Base-by-base conservation (phyloP, 2,329 filamentous ascomycete genomes). In the Beauveria rudraprayagi region DNA sequence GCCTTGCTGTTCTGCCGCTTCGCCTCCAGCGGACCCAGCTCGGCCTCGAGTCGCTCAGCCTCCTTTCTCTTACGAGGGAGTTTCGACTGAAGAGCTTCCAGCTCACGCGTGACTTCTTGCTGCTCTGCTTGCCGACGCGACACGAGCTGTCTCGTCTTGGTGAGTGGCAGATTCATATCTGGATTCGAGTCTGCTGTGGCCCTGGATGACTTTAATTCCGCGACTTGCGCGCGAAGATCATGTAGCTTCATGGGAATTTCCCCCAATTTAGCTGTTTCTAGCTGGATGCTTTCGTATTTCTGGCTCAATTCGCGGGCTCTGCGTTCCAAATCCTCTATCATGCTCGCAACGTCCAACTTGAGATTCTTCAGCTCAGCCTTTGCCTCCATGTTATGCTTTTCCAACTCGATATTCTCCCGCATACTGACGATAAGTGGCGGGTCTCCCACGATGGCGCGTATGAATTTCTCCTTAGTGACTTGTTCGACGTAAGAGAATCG, bases 401-500 rank as follows among this genome's bases (percentile, higher is more conserved):
- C 91, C 26, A 96, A 76, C 61, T 87, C 86, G 53, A 88, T 77
- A 71, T 97, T 97, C 70, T 97, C 92, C 67, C 87, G 83, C 48
- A 87, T 84, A 46, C 88, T 88, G 62, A 96, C 90, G 51, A 97
- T 88, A 17, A 92, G 81, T 0, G 93, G 94, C 54, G 92, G 91
- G 65, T 96, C 90, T 65, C 91, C 91, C 17, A 95, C 91, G 67
- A 97, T 95, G 65, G 90, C 88, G 66, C 92, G 90, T 60, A 99
- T 87, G 74, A 97, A 97, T 70, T 96, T 96, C 73, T 99, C 94
- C 76, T 97, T 99, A 50, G 93, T 97, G 64, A 97, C 92, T 78
- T 97, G 94, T 76, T 99, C 94, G 67, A 97, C 89, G 75, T 97
- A 97, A 65, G 90, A 95, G 79, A 97, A 97, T 67, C 93, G 91